phyloP scores from a whole-genome alignment of 169 alveolate genomes.

The Cardiosporidium cionae region DNA sequence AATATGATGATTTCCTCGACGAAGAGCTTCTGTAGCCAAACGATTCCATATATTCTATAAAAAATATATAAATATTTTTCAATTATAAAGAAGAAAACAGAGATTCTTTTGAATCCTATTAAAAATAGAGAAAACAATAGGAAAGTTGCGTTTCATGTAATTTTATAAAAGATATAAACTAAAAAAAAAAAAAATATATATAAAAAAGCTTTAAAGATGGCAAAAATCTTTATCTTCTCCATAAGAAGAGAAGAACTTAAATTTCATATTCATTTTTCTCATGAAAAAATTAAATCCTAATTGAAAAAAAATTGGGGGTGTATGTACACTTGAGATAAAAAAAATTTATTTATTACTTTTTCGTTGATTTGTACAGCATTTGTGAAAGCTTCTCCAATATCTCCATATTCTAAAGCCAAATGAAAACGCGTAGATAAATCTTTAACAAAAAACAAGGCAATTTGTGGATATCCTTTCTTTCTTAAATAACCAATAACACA shows the following conservation, averaged over 20 bases:
- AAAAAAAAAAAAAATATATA: neutral
- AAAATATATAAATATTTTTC: neutral
- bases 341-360: no score
- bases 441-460: conserved; percentile 71
- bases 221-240: no score
- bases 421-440: conserved; percentile 72
- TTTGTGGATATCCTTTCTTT: conserved; percentile 61
- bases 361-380: conserved; percentile 62
- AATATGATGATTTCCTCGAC: conserved; percentile 72
- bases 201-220: neutral
- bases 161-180: neutral
- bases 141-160: neutral
- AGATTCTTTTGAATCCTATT: neutral
- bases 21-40: conserved; percentile 51
- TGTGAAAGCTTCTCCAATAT: conserved; percentile 62
- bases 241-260: no score
- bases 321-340: no score
- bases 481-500: conserved; percentile 60
- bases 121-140: neutral
- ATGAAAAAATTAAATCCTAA: no score
- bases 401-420: conserved; percentile 70
- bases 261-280: no score
- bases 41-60: conserved; percentile 29
- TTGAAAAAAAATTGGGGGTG: no score
- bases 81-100: neutral